phyloP scores from a whole-genome alignment of 1,284 basidiomycete species.

The Moesziomyces globuligerus region DNA sequence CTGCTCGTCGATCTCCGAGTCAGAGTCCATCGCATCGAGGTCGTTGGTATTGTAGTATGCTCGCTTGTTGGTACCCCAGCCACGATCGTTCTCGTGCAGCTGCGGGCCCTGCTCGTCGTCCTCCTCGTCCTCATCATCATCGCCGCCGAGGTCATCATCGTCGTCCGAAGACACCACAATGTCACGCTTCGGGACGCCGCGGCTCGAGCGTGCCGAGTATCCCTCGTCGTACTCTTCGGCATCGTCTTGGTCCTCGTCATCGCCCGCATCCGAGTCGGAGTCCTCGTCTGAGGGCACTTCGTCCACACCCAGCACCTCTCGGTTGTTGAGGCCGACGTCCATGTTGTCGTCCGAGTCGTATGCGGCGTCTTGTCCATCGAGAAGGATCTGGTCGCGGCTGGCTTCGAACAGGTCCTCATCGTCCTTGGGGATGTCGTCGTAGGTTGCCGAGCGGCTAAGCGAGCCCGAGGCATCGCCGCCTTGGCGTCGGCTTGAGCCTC shows the following conservation, averaged over 20 bases:
- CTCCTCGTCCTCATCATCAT: conserved; percentile 75
- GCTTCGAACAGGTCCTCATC: conserved; percentile 59
- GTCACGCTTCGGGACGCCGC: conserved; percentile 29
- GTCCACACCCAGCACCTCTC: conserved; percentile 55
- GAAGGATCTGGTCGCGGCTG: conserved; percentile 78
- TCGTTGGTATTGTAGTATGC: conserved; percentile 65
- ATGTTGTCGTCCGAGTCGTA: conserved; percentile 47
- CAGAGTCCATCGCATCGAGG: conserved; percentile 60
- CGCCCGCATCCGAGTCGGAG: conserved; percentile 33
- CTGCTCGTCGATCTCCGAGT: conserved; percentile 68
- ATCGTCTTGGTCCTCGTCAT: conserved; percentile 68
- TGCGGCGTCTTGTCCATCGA: conserved; percentile 68
- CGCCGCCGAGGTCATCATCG: conserved; percentile 40
- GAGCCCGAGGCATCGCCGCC: conserved; percentile 17
- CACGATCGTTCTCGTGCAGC: conserved; percentile 71
- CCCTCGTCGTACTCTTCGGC: conserved; percentile 48
- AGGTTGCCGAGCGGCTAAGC: conserved; percentile 40
- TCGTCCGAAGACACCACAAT: conserved; percentile 42
- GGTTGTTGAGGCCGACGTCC: conserved; percentile 54
- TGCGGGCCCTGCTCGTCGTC: conserved; percentile 72
- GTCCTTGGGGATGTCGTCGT: conserved; percentile 55
- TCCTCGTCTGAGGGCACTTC: conserved; percentile 52
- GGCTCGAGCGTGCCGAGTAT: conserved; percentile 5
- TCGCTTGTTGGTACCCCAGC: conserved; percentile 64
- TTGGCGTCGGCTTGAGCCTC: conserved; percentile 18